A percentile compares a stretch with the other conserved stretches of the same genome.
phyloP scores from a whole-genome alignment of 2,329 filamentous ascomycete species.

The Fusarium neocosmosporiellum region DNA sequence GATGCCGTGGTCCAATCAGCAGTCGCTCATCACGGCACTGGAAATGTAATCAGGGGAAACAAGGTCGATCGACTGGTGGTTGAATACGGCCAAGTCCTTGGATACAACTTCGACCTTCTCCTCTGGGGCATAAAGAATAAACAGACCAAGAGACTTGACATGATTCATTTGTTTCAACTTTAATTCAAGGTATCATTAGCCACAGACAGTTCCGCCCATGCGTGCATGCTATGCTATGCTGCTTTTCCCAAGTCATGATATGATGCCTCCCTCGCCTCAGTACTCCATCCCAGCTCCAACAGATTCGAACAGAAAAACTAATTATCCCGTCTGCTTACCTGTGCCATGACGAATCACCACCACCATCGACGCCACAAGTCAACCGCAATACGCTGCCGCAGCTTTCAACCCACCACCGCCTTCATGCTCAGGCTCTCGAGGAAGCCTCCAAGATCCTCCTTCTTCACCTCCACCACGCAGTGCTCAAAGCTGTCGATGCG shows the following conservation, averaged over 20 bases:
- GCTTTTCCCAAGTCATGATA: slow-evolving; percentile 31
- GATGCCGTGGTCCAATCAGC: background rate
- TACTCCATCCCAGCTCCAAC: slow-evolving; percentile 16
- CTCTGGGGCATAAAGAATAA: background rate
- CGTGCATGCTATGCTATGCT: slow-evolving; percentile 18
- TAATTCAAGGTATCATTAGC: slow-evolving; percentile 33
- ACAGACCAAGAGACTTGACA: background rate
- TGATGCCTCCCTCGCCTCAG: slow-evolving; percentile 3
- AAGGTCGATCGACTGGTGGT: background rate
- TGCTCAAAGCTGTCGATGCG: slow-evolving; percentile 97
- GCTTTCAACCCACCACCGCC: slow-evolving; percentile 74
- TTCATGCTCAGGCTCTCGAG: slow-evolving; percentile 93
- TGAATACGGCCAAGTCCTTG: background rate
- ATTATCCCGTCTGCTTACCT: slow-evolving; percentile 11
- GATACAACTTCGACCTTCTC: background rate
- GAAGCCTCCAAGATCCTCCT: slow-evolving; percentile 92
- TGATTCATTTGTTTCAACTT: slow-evolving; percentile 4
- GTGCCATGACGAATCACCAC: slow-evolving; percentile 15
- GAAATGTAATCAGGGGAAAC: background rate
- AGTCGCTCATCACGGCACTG: background rate
- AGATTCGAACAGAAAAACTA: slow-evolving; percentile 15
- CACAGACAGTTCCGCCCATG: slow-evolving; percentile 31
- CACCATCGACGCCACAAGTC: slow-evolving; percentile 8
- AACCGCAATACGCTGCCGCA: background rate
- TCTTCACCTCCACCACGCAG: slow-evolving; percentile 96